Percentiles rank a stretch among this genome's conserved stretches.
Evolutionary conservation across 106 monocot species (phyloP).

Genomic region (Phalaenopsis aphrodite): DNA sequence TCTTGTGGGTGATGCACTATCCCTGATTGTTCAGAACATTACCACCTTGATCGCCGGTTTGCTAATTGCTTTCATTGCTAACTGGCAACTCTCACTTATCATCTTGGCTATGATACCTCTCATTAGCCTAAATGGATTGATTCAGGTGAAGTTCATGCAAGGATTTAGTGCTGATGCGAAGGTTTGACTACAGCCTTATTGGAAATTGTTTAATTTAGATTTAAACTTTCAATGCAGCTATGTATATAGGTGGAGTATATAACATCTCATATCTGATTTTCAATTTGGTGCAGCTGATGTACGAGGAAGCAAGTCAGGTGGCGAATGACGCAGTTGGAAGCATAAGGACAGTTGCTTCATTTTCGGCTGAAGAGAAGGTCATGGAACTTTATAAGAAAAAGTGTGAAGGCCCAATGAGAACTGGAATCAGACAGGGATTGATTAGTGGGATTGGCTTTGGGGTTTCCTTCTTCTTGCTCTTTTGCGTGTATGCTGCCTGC

Average conservation of each 20-base stretch:
- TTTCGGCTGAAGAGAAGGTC: constrained; percentile 42
- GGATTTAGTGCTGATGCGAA: constrained; percentile 62
- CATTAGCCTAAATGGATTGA: constrained; percentile 32
- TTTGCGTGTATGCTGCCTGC: constrained; percentile 22
- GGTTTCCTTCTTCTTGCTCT: constrained; percentile 31
- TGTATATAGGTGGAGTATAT: too few relatives aligned
- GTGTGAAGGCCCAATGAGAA: constrained; percentile 33
- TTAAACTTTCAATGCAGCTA: too few relatives aligned
- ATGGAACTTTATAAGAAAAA: constrained; percentile 29
- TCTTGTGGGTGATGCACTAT: constrained; percentile 62
- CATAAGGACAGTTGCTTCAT: constrained; percentile 51
- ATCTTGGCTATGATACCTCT: constrained; percentile 49
- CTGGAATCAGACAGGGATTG: constrained; percentile 28
- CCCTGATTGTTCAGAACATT: constrained; percentile 42
- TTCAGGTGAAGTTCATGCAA: constrained; percentile 50
- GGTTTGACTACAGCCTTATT: constrained; percentile 17
- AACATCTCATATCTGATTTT: neutral
- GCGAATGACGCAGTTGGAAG: constrained; percentile 41
- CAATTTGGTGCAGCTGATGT: constrained; percentile 38
- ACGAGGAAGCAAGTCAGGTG: constrained; percentile 63
- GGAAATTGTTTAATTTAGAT: neutral
- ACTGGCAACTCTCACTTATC: constrained; percentile 57
- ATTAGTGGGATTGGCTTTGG: constrained; percentile 39
- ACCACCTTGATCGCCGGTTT: constrained; percentile 45
- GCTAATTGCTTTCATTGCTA: constrained; percentile 45